These are phyloP conservation scores for Pythium insidiosum DNA, from an alignment of 352 stramenopile genomes.

Conservation along the genomic window DNA sequence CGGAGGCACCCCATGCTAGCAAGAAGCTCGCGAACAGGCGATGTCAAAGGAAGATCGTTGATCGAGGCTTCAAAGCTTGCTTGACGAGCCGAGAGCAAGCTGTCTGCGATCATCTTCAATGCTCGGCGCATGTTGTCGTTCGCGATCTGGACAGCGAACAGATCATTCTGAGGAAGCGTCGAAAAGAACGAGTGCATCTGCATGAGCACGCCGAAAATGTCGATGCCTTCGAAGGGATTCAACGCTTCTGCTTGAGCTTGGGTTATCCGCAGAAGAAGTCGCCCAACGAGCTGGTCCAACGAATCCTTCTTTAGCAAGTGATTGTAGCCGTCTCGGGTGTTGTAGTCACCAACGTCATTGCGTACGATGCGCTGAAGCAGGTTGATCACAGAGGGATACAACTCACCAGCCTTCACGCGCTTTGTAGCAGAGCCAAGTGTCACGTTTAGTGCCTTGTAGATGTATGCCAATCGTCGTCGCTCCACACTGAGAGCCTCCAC, in stretches of 20 bases:
- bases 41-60: conserved; percentile 48
- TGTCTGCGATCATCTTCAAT: conserved; percentile 57
- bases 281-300: conserved; percentile 67
- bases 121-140: conserved; percentile 71
- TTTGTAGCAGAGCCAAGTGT: conserved; percentile 48
- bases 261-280: conserved; percentile 62
- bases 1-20: conserved; percentile 7
- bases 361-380: conserved; percentile 71
- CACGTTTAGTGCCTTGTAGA: conserved; percentile 68
- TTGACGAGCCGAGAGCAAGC: conserved; percentile 38
- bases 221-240: conserved; percentile 67
- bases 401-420: conserved; percentile 46
- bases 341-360: conserved; percentile 78
- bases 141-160: conserved; percentile 64
- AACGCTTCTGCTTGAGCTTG: conserved; percentile 41
- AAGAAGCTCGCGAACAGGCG: conserved; percentile 30
- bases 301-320: conserved; percentile 73
- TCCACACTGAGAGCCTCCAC: conserved; percentile 8
- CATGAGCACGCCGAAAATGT: conserved; percentile 79
- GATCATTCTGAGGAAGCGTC: conserved; percentile 48
- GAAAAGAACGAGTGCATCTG: conserved; percentile 85
- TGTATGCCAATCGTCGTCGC: conserved; percentile 33
- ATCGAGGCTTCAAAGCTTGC: conserved; percentile 49
- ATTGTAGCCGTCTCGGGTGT: conserved; percentile 52
- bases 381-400: conserved; percentile 76